Percentiles rank a stretch among this genome's conserved stretches.
Evolutionary conservation across 805 yeast species (phyloP).

Genomic region (Cyberlindnera amylophila): DNA sequence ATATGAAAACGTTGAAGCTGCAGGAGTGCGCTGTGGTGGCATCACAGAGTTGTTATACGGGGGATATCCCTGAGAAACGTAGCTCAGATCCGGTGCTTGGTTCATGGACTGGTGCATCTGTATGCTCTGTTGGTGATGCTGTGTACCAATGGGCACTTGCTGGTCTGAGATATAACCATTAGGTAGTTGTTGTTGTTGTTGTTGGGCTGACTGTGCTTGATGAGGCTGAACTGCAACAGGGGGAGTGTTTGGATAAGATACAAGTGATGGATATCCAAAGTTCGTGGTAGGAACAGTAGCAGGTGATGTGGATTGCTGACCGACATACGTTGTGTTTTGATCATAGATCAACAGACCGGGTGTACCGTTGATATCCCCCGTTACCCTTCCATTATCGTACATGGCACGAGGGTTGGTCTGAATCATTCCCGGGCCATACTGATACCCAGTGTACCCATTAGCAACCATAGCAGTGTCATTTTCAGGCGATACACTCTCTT

Average conservation of each 20-base stretch:
- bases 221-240: not conserved
- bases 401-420: not conserved
- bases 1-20: not conserved
- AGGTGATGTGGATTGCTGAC: conserved; percentile 2
- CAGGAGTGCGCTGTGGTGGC: not conserved
- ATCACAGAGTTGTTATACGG: not conserved
- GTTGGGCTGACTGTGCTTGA: not conserved
- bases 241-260: not conserved
- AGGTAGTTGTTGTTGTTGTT: not conserved
- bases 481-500: not conserved
- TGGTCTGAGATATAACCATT: no score
- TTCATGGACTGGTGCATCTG: not conserved
- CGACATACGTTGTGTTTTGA: not conserved
- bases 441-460: not conserved
- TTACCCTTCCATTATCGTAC: no score
- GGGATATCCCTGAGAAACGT: no score
- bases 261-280: conserved; percentile 1
- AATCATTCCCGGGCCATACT: conserved; percentile 2
- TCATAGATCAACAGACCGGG: not conserved
- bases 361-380: not conserved
- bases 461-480: not conserved
- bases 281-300: not conserved
- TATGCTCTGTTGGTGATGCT: not conserved
- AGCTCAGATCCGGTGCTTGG: no score
- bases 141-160: not conserved